Evolutionary conservation across 208 protist genomes (phyloP).

Genomic region (Leishmania major): DNA sequence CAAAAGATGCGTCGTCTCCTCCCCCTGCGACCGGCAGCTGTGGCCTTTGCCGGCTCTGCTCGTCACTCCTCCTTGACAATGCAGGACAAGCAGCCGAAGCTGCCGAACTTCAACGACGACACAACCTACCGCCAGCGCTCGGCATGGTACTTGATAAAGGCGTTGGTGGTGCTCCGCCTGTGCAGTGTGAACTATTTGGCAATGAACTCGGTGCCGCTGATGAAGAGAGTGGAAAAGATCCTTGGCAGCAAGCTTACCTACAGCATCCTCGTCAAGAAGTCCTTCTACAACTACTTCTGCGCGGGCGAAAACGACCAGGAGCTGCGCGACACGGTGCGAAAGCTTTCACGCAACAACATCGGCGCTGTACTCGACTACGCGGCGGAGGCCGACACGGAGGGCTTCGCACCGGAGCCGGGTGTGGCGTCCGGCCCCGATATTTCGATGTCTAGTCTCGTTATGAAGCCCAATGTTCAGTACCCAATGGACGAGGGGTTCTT

Average conservation of each 20-base stretch:
- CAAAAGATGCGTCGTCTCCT: conserved; percentile 44
- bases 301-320: conserved; percentile 93
- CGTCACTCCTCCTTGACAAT: conserved; percentile 17
- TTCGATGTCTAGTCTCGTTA: conserved; percentile 70
- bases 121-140: conserved; percentile 71
- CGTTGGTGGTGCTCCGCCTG: conserved; percentile 68
- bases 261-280: conserved; percentile 77
- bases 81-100: conserved; percentile 6
- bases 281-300: conserved; percentile 96
- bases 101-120: conserved; percentile 64
- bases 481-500: conserved; percentile 59
- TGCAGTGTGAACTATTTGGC: conserved; percentile 75
- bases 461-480: conserved; percentile 74
- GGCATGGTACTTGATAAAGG: conserved; percentile 75
- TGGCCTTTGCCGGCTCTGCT: conserved; percentile 15
- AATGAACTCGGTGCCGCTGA: conserved; percentile 72
- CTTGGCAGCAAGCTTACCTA: conserved; percentile 81
- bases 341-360: conserved; percentile 73
- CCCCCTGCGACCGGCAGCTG: conserved; percentile 11
- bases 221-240: conserved; percentile 71
- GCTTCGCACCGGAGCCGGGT: conserved; percentile 72
- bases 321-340: conserved; percentile 69
- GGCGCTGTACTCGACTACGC: conserved; percentile 96
- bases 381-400: conserved; percentile 88
- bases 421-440: conserved; percentile 51